These are phyloP conservation scores for Sungouiozyma ichnusensis DNA, from an alignment of 805 yeast species.

Conservation along the genomic window DNA sequence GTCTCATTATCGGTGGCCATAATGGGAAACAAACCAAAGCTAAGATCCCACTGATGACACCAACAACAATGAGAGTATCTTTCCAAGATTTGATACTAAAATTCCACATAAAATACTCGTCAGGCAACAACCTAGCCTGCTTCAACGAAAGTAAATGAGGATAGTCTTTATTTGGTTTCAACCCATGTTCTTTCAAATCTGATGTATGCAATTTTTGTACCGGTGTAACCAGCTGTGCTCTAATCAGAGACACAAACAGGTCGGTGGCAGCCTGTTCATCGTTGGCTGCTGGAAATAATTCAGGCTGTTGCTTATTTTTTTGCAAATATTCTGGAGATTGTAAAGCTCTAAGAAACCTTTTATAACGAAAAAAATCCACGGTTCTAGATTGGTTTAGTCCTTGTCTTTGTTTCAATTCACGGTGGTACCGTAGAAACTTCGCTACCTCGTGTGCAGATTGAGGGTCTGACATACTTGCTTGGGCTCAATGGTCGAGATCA, in stretches of 20 bases:
- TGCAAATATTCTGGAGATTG: conserved; percentile 57
- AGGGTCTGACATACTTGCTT: conserved; percentile 30
- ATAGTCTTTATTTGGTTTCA: conserved; percentile 49
- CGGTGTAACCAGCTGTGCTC: conserved; percentile 64
- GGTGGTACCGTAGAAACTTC: conserved; percentile 53
- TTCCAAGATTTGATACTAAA: conserved; percentile 54
- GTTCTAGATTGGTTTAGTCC: conserved; percentile 66
- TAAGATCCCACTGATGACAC: conserved; percentile 48
- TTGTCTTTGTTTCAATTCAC: conserved; percentile 64
- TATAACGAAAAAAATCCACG: conserved; percentile 76
- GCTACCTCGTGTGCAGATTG: conserved; percentile 56
- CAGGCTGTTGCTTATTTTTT: conserved; percentile 39
- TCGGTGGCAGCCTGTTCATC: conserved; percentile 3
- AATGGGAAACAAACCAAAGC: conserved; percentile 76
- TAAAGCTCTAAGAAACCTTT: conserved; percentile 73
- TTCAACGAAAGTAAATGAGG: conserved; percentile 50
- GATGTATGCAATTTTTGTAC: conserved; percentile 61
- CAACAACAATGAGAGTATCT: conserved; percentile 31
- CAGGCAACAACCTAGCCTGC: conserved; percentile 50
- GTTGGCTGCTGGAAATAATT: conserved; percentile 37
- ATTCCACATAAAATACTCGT: conserved; percentile 76
- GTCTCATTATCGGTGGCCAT: conserved; percentile 88
- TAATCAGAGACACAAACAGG: conserved; percentile 56
- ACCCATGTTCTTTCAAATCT: conserved; percentile 50
- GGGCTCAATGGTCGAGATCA: not conserved